These are phyloP conservation scores for Talaromyces sp. DNA, from an alignment of 2,329 filamentous ascomycete species.

Conservation along the genomic window DNA sequence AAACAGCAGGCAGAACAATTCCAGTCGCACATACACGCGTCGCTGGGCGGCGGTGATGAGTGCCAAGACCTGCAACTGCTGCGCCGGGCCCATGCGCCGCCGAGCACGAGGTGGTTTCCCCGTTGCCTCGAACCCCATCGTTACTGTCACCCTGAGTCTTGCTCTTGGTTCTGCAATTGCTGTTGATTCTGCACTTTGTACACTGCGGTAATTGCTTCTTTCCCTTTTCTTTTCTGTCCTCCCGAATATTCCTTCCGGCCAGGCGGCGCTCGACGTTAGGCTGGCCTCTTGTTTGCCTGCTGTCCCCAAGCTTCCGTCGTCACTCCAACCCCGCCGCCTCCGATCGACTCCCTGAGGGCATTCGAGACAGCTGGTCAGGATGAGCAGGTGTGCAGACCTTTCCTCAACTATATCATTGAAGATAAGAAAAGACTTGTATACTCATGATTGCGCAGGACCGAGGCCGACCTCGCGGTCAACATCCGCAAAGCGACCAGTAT, in stretches of 20 bases:
- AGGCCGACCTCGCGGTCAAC: conserved; percentile 60
- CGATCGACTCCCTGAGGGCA: conserved; percentile 13
- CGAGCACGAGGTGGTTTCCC: neutral
- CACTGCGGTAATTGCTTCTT: neutral
- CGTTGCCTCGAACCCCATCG: neutral
- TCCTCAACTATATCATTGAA: neutral
- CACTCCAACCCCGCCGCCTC: conserved; percentile 17
- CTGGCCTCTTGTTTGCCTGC: neutral
- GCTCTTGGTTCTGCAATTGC: neutral
- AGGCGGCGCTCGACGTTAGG: neutral
- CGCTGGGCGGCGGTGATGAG: neutral
- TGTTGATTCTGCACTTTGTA: neutral
- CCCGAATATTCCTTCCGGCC: neutral
- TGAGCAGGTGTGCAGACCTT: conserved; percentile 52
- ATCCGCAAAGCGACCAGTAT: conserved; percentile 64
- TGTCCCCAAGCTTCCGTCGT: neutral
- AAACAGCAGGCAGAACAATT: neutral
- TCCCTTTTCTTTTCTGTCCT: neutral
- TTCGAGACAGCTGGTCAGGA: conserved; percentile 49
- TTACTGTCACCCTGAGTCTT: neutral
- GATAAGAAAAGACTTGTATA: neutral
- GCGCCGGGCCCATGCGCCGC: conserved; percentile 16
- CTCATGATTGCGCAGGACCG: conserved; percentile 41
- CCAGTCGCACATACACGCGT: neutral
- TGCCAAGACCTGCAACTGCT: neutral